Percentiles rank a stretch among this genome's conserved stretches.
Conservation (phyloP, 1,284 basidiomycete genomes). For the Ganoderma multipileum region DNA sequence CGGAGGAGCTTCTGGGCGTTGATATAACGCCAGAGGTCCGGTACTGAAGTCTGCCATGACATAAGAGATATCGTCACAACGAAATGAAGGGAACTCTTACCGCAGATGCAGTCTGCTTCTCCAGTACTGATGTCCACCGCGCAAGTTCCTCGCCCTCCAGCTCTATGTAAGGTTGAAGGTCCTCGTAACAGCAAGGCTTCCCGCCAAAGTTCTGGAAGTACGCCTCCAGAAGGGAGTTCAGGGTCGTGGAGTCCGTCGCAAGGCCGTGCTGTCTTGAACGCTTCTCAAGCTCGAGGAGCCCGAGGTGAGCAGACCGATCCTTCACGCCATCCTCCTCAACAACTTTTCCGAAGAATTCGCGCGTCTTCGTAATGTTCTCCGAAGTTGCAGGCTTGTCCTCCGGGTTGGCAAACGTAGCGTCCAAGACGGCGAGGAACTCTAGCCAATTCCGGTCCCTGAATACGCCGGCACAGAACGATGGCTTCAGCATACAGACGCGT, state of each 20-base stretch:
- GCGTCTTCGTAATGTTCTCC: constrained; percentile 52
- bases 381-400: constrained; percentile 41
- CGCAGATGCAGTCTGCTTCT: constrained; percentile 51
- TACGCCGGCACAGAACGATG: constrained; percentile 9
- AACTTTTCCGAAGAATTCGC: constrained; percentile 61
- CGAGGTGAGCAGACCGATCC: constrained; percentile 77
- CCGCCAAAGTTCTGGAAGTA: constrained; percentile 80
- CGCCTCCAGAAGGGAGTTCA: constrained; percentile 57
- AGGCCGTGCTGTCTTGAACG: constrained; percentile 56
- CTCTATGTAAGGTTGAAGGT: constrained; percentile 71
- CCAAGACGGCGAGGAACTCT: constrained; percentile 77
- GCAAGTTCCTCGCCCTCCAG: constrained; percentile 54
- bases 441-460: constrained; percentile 87
- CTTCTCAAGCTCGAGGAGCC: constrained; percentile 74
- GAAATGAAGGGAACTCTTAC: constrained; percentile 45
- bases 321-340: constrained; percentile 67
- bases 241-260: constrained; percentile 49
- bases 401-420: constrained; percentile 64
- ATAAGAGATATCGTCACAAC: constrained; percentile 3
- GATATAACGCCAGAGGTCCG: constrained; percentile 64
- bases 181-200: constrained; percentile 88
- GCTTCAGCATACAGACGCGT: constrained; percentile 28
- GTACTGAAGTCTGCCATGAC: constrained; percentile 45
- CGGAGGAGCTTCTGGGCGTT: constrained; percentile 79
- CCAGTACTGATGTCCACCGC: constrained; percentile 65